phyloP scores from a whole-genome alignment of 805 yeast genomes.

The Kuraishia ogatae region DNA sequence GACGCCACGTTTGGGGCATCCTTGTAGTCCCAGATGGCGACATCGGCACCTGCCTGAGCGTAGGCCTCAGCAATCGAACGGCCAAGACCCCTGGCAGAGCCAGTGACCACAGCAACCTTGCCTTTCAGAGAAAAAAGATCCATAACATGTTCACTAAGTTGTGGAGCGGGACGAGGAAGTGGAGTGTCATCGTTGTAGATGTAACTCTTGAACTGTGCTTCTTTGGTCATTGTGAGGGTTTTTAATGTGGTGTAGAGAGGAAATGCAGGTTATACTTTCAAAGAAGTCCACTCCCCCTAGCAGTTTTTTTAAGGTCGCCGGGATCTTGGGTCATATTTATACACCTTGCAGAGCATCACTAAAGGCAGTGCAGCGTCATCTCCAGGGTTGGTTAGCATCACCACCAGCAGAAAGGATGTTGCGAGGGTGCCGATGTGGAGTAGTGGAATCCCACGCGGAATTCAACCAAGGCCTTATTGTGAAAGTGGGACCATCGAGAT shows the following conservation, averaged over 20 bases:
- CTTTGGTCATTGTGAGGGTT: constrained; percentile 1
- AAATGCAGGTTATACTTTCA: not conserved
- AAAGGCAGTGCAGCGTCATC: not conserved
- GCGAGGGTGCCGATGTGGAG: not conserved
- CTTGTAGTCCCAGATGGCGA: constrained; percentile 32
- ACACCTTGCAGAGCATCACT: not conserved
- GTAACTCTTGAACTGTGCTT: constrained; percentile 9
- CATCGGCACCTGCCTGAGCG: constrained; percentile 34
- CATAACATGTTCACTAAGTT: constrained; percentile 38
- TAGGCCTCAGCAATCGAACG: constrained; percentile 31
- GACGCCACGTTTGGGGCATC: constrained; percentile 25
- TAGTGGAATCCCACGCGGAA: not conserved
- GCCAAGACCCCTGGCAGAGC: constrained; percentile 33
- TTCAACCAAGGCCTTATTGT: not conserved
- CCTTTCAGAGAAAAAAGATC: constrained; percentile 32
- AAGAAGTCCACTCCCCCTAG: not conserved
- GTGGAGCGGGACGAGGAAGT: constrained; percentile 47
- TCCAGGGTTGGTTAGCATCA: not conserved
- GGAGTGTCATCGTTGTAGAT: constrained; percentile 11
- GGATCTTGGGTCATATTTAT: not conserved
- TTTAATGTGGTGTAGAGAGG: not conserved
- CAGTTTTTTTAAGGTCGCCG: no score
- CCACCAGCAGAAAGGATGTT: not conserved
- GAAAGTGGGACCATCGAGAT: not conserved
- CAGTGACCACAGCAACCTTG: constrained; percentile 34